A percentile compares a stretch with the other conserved stretches of the same genome.
Conservation (phyloP, 1,284 basidiomycete species). For the Microbotryomycetes sp. region DNA sequence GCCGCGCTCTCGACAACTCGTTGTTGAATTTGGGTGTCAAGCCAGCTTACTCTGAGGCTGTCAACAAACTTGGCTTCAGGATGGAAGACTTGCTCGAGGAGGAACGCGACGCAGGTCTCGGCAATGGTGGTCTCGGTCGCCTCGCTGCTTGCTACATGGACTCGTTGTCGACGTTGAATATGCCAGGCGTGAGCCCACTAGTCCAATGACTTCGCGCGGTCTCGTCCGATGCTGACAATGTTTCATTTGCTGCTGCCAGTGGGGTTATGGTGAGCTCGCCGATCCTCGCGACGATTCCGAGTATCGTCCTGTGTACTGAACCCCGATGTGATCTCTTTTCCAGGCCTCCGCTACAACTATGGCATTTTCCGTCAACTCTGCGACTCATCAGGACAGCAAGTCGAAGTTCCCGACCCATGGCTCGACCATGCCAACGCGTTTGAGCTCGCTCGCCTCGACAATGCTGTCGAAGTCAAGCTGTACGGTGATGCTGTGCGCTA, state of each 20-base stretch:
- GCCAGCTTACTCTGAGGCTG: slow-evolving; percentile 60
- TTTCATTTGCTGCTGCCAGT: slow-evolving; percentile 54
- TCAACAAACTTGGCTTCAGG: slow-evolving; percentile 67
- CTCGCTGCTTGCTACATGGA: slow-evolving; percentile 76
- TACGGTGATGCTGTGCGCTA: slow-evolving; percentile 71
- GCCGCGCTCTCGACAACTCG: slow-evolving; percentile 66
- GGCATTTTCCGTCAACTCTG: slow-evolving; percentile 83
- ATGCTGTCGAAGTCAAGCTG: slow-evolving; percentile 67
- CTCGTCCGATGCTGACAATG: slow-evolving; percentile 54
- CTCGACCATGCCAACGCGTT: slow-evolving; percentile 49
- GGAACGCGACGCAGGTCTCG: slow-evolving; percentile 82
- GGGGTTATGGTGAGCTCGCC: slow-evolving; percentile 64
- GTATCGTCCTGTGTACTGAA: too few relatives aligned
- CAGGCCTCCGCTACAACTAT: slow-evolving; percentile 54
- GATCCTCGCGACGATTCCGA: too few relatives aligned
- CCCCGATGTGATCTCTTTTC: not conserved
- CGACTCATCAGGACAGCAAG: slow-evolving; percentile 61
- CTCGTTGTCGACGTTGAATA: slow-evolving; percentile 21
- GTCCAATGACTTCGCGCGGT: slow-evolving; percentile 5
- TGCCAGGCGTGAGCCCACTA: slow-evolving; percentile 2
- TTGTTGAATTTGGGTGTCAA: slow-evolving; percentile 81
- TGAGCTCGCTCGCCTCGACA: slow-evolving; percentile 77
- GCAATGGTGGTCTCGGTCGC: slow-evolving; percentile 75
- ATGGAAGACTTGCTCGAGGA: slow-evolving; percentile 53
- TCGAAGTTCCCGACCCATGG: slow-evolving; percentile 71